phyloP scores from a whole-genome alignment of 2,329 filamentous ascomycete species.

The Diaporthe australafricana region DNA sequence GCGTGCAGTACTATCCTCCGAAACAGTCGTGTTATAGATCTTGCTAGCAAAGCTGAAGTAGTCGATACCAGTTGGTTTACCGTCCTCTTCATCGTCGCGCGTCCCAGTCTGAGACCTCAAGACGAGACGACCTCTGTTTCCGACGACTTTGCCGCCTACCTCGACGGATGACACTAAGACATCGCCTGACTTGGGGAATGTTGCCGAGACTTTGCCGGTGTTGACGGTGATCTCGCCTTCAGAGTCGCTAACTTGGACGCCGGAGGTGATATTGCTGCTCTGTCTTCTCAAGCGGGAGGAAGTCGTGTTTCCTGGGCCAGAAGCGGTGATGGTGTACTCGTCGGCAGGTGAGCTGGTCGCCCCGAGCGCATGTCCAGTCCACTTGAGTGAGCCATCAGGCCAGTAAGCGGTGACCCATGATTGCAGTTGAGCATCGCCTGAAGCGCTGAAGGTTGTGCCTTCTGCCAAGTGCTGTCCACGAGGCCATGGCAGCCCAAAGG shows the following conservation, averaged over 20 bases:
- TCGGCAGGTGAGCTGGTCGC: slow-evolving; percentile 53
- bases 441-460: slow-evolving; percentile 24
- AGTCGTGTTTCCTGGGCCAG: slow-evolving; percentile 38
- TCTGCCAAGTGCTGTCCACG: slow-evolving; percentile 24
- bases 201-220: slow-evolving; percentile 56
- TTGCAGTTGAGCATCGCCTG: slow-evolving; percentile 52
- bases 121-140: slow-evolving; percentile 61
- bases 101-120: slow-evolving; percentile 63
- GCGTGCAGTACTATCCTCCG: slow-evolving; percentile 53
- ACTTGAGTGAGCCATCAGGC: slow-evolving; percentile 71
- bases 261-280: slow-evolving; percentile 39
- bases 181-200: slow-evolving; percentile 57
- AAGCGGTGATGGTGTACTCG: slow-evolving; percentile 55
- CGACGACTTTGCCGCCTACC: slow-evolving; percentile 56
- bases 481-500: slow-evolving; percentile 39
- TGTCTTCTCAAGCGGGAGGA: slow-evolving; percentile 43
- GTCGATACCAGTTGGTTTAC: slow-evolving; percentile 49
- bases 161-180: slow-evolving; percentile 53
- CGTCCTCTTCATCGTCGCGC: slow-evolving; percentile 52
- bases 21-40: slow-evolving; percentile 63
- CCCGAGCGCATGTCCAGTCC: slow-evolving; percentile 68
- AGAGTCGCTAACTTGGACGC: slow-evolving; percentile 37
- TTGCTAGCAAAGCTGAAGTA: slow-evolving; percentile 61
- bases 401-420: slow-evolving; percentile 70
- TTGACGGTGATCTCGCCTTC: slow-evolving; percentile 54